Evolutionary conservation across 345 rosid species (phyloP), one percentile per base, ranked within the genome.

Genomic region (Rhodamnia rubescens): DNA sequence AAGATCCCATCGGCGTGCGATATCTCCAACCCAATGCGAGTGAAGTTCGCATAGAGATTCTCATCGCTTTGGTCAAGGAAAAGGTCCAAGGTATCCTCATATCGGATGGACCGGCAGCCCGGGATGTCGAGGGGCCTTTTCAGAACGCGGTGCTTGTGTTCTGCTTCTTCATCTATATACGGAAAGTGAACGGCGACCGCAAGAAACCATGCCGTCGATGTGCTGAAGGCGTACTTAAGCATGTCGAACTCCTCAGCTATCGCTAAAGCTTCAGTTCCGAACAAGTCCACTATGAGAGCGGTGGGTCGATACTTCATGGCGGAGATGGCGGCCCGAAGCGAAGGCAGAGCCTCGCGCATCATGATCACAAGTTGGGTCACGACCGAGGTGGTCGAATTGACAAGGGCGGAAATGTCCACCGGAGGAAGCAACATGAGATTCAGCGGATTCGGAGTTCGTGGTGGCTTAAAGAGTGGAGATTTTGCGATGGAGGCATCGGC

Each of bases 151-250:
- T 92, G 92, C 6, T 88, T 87, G 11, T 90, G 90, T 27, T 84
- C 69, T 44, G 47, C 88, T 59, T 81, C 85, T 74, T 84, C 87
- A 42, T 90, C 90, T 15, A 91, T 44, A 11, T 84, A 84, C 8
- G 94, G 93, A 6, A 84, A 84, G 85, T 92, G 90, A 10, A 92
- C 42, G 2, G 90, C 64, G 50, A 90, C 82, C 0, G 96, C 94
- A 8, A 95, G 89, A 86, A 87, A 89, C 94, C 97, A 92, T 2
- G 97, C 98, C 85, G 90, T 94, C 1, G 93, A 82, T 81, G 96
- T 84, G 15, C 90, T 49, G 6, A 89, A 91, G 18, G 92, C 90
- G 13, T 90, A 93, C 85, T 88, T 93, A 13, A 89, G 86, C 90
- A 94, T 89, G 83, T 85, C 86, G 7, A 93, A 88, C 53, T 94